These are phyloP conservation scores for Paramecium sexaurelia DNA, from an alignment of 73 alveolate genomes.

Conservation along the genomic window DNA sequence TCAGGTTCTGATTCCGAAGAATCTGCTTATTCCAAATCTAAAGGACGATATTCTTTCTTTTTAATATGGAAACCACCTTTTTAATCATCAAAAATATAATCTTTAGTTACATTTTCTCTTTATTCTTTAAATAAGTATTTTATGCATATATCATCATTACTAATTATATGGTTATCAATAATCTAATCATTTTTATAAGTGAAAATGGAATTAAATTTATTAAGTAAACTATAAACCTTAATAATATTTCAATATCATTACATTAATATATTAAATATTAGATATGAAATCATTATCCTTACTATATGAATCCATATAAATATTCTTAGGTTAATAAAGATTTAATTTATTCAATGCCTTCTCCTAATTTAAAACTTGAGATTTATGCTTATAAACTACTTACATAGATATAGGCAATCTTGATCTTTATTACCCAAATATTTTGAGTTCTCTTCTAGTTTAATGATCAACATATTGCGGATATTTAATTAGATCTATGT, in stretches of 20 bases:
- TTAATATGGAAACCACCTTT: background rate
- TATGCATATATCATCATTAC: background rate
- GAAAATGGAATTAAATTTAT: background rate
- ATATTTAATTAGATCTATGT: background rate
- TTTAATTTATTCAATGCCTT: background rate
- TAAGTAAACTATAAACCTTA: conserved; percentile 7
- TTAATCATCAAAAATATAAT: background rate
- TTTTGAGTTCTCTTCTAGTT: conserved; percentile 22
- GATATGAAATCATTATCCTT: background rate
- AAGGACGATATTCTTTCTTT: background rate
- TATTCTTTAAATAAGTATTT: background rate
- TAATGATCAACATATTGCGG: conserved; percentile 10
- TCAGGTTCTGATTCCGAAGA: conserved; percentile 39
- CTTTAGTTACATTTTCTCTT: background rate
- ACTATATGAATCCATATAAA: background rate
- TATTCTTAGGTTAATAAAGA: background rate
- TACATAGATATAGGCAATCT: conserved; percentile 2
- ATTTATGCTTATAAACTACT: conserved; percentile 47
- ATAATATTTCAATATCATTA: background rate
- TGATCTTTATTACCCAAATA: conserved; percentile 33
- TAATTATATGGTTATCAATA: background rate
- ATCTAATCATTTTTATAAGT: background rate
- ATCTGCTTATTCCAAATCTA: background rate
- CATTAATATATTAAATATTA: background rate
- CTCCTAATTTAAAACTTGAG: background rate